phyloP scores from a whole-genome alignment of 2,329 filamentous ascomycete species.

The Mycosphaerelloides madeirae region DNA sequence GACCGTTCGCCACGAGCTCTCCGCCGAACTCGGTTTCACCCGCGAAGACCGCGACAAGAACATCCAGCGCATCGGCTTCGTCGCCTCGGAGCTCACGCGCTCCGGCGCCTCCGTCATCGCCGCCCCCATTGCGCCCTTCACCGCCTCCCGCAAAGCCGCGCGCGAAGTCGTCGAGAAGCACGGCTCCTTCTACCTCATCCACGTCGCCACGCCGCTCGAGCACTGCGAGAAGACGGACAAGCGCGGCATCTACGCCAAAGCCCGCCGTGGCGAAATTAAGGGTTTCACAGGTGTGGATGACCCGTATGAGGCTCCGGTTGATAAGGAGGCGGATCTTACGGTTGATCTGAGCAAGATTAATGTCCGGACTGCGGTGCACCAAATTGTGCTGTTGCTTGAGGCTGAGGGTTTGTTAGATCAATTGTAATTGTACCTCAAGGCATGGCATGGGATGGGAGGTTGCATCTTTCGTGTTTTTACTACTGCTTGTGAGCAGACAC shows the following conservation, averaged over 20 bases:
- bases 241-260: conserved; percentile 79
- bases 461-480: too few relatives aligned
- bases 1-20: conserved; percentile 88
- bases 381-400: conserved; percentile 92
- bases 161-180: conserved; percentile 81
- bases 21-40: conserved; percentile 91
- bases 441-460: neutral
- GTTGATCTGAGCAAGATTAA: conserved; percentile 83
- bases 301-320: conserved; percentile 80
- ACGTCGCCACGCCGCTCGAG: conserved; percentile 89
- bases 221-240: conserved; percentile 94
- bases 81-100: conserved; percentile 88
- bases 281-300: conserved; percentile 98
- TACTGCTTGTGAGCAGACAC: too few relatives aligned
- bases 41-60: conserved; percentile 89
- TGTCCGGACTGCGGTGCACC: conserved; percentile 89
- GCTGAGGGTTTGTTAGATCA: conserved; percentile 79
- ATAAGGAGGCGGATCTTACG: conserved; percentile 77
- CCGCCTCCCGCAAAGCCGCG: conserved; percentile 69
- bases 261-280: conserved; percentile 86
- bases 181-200: conserved; percentile 89
- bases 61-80: conserved; percentile 93
- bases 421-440: conserved; percentile 33
- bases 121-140: conserved; percentile 91
- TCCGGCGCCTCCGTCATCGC: conserved; percentile 93